Base-by-base conservation (phyloP, 1,139 yeast species). In the Hemisphaericaspora subhashii region DNA sequence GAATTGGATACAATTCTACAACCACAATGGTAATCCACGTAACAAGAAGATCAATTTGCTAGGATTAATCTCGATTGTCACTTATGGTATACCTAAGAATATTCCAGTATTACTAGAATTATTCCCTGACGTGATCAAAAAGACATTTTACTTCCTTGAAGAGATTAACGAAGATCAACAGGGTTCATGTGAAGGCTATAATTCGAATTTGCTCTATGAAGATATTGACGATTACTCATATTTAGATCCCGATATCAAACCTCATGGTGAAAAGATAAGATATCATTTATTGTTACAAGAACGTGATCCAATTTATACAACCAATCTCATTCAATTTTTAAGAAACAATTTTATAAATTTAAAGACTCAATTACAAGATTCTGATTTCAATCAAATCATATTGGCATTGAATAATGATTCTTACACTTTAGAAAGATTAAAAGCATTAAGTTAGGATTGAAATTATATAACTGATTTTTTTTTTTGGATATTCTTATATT, bases 121-220 rank as follows among this genome's bases (percentile, higher is more conserved):
- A 8, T 51, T 53, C 54, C 42, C 63, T 45, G 60, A 70, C 3
- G 62, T 83, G 14, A 58, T 82, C 5, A 71, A 80, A 17, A 62
- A 79, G 24, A 68, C 84, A 62, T 72, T 84, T 9, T 74, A 74
- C 40, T 70, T 85, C 44, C 57, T 86, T 38, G 96, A 88, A 51
- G 96, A 88, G 54, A 71, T 84, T 10, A 80, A 83, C 41, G 95
- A 86, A 50, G 60, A 68, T 6, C 61, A 53, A 11, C 64, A 66
- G 12, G 90, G 90, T 0, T 78, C 74, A 37, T 79, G 87, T 50
- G 79, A 72, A 36, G 76, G 71, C n/a, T 85, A 84, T 52, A 80
- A 78, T 46, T 72, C 72, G 35, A 77, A 79, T 45, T 78, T 77
- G 41, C 59, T 71, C 0, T 79, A 77, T 44, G 83, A 78, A 36